Evolutionary conservation across 208 protist genomes (phyloP), one percentile per base, ranked within the genome.

Genomic region (Novymonas esmeraldas): DNA sequence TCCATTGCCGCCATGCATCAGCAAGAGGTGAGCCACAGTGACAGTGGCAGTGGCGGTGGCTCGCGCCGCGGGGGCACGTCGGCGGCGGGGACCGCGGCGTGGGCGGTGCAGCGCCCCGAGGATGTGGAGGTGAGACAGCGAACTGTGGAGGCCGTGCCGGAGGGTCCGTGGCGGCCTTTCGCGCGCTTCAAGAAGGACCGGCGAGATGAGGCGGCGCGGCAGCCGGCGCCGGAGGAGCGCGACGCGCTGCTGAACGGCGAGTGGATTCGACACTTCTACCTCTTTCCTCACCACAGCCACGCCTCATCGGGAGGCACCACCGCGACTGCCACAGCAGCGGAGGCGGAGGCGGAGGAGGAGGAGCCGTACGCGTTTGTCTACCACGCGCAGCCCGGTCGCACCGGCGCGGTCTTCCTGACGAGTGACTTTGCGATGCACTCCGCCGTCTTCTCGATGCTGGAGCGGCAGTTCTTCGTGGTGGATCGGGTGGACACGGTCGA

Each of bases 231-330:
- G n/a, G 83, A 96, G 72, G 92, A 96, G 84, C 84, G 87, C 54
- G 68, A 87, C 36, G 58, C 64, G 41, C 57, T 95, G 9, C 78
- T 95, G 14, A 81, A 88, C 39, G 89, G 87, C 2, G 87, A 93
- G 45, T 96, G 92, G 89, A 80, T 96, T 42, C 86, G 89, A 5
- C 72, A 94, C 77, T 96, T 91, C 70, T 86, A 94, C 70, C 62
- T 93, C 45, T 94, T 86, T 76, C 87, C 88, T 2, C 62, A 60
- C 22, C 59, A 5, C 20, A 49, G 24, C 7, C 50, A 2, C n/a
- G n/a, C n/a, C n/a, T n/a, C n/a, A n/a, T n/a, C n/a, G n/a, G n/a
- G n/a, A n/a, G n/a, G n/a, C 62, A 60, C 22, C 59, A 5, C 20
- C 33, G 24, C 7, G 42, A 2, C 31, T 1, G 64, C 41, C 38